These are phyloP conservation scores for Picochlorum costavermella DNA, from an alignment of 139 green algal genomes.

Conservation along the genomic window DNA sequence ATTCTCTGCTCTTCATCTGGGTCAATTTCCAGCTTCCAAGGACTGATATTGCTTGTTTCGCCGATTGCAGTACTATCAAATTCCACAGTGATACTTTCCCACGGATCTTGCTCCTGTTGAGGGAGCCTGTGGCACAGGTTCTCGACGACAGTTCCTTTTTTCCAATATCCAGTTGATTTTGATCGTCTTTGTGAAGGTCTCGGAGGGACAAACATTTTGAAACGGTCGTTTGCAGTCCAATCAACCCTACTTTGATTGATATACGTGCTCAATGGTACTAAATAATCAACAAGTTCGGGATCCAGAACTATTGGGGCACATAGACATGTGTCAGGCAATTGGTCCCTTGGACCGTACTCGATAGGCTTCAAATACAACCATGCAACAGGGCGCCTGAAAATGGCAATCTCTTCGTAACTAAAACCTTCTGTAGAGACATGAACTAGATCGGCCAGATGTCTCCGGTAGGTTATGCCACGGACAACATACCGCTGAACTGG, in stretches of 20 bases:
- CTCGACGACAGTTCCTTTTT: constrained; percentile 53
- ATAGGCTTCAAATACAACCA: constrained; percentile 64
- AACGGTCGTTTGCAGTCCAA: constrained; percentile 59
- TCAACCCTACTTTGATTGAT: constrained; percentile 31
- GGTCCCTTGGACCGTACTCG: constrained; percentile 15
- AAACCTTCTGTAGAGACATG: constrained; percentile 6
- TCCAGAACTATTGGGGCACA: constrained; percentile 53
- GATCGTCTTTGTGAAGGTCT: constrained; percentile 33
- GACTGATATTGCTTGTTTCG: constrained; percentile 39
- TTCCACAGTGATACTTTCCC: constrained; percentile 57
- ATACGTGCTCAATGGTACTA: constrained; percentile 47
- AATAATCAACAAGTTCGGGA: constrained; percentile 60
- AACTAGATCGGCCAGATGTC: constrained; percentile 20
- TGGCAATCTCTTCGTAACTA: not conserved
- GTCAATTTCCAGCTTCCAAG: constrained; percentile 77
- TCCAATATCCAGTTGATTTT: constrained; percentile 48
- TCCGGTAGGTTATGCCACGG: constrained; percentile 32
- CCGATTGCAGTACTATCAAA: constrained; percentile 40
- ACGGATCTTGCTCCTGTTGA: constrained; percentile 48
- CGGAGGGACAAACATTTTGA: constrained; percentile 69
- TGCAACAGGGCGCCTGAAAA: constrained; percentile 32
- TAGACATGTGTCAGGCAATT: constrained; percentile 27
- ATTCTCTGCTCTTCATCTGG: constrained; percentile 47
- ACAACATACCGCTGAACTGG: constrained; percentile 41
- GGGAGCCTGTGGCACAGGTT: not conserved